Evolutionary conservation across 2,329 filamentous ascomycete genomes (phyloP), one percentile per base, ranked within the genome.

Genomic region (Penicillium concentricum): DNA sequence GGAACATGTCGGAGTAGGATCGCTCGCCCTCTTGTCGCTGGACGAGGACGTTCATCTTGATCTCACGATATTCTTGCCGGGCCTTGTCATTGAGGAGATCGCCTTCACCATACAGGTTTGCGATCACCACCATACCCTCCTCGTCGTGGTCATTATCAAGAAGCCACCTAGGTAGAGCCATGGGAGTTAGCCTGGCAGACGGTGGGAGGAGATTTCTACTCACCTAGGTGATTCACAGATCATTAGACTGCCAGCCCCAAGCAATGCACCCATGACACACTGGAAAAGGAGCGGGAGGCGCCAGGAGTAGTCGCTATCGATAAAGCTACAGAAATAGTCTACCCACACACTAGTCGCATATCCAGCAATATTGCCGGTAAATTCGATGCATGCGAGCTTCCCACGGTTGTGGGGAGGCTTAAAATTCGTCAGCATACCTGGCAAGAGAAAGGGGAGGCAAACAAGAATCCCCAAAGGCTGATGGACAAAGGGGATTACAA

Each of bases 291-390:
- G 78, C 1, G 94, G 94, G 43, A 97, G 67, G 47, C 94, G 89
- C 94, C 94, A 99, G 2, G 94, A 91, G 78, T 88, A 83, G 73
- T 97, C 81, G 67, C 81, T 90, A 60, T 91, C 76, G 70, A 99
- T 97, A 72, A 83, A 97, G 56, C 90, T 94, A 76, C 92, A 97
- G 68, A 94, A 93, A 76, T 97, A 99, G 75, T 99, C 94, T 28
- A 97, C 93, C 94, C 94, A 99, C 22, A 97, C 93, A 66, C 93
- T 97, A 51, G 91, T 92, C 53, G 93, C 89, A 73, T 99, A 99
- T 32, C 94, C 94, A 59, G 91, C 88, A 61, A 99, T 96, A 76
- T 99, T 99, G 52, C 94, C 94, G 0, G 93, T 93, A 71, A 97
- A 99, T 74, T 99, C 94, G 64, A 99, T 97, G 74, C 94, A 97